phyloP scores from a whole-genome alignment of 306 rosid genomes.

The Astragalus glycyphyllos region DNA sequence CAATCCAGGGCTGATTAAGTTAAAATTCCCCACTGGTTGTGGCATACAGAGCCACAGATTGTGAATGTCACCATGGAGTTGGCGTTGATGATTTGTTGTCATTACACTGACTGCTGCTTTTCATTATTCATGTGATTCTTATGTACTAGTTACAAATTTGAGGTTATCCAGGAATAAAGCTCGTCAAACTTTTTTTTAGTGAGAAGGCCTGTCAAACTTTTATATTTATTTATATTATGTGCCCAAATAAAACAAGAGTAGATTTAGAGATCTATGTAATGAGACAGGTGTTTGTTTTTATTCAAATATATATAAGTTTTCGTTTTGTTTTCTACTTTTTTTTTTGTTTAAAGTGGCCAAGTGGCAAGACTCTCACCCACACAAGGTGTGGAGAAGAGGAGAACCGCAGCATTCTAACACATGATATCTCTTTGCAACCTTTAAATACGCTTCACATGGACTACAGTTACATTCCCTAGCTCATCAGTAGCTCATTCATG shows the following conservation, averaged over 20 bases:
- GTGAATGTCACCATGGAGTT: conserved; percentile 22
- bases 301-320: conserved; percentile 4
- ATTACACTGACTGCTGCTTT: conserved; percentile 31
- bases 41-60: conserved; percentile 20
- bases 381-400: too few species aligned
- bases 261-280: conserved; percentile 36
- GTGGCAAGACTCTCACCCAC: too few species aligned
- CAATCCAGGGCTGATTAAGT: conserved; percentile 74
- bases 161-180: conserved; percentile 52
- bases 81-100: conserved; percentile 23
- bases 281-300: conserved; percentile 30
- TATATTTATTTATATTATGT: conserved; percentile 27
- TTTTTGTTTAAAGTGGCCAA: too few species aligned
- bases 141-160: conserved; percentile 25
- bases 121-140: conserved; percentile 32
- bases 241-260: conserved; percentile 27
- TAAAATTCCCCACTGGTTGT: conserved; percentile 3
- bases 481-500: too few species aligned
- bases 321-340: background rate
- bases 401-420: too few species aligned
- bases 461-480: too few species aligned
- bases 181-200: conserved; percentile 16
- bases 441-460: too few species aligned
- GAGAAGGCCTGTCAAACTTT: too few species aligned
- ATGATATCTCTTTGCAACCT: too few species aligned